Conservation (phyloP, 2,329 filamentous ascomycete species). For the Juglanconis oblonga region DNA sequence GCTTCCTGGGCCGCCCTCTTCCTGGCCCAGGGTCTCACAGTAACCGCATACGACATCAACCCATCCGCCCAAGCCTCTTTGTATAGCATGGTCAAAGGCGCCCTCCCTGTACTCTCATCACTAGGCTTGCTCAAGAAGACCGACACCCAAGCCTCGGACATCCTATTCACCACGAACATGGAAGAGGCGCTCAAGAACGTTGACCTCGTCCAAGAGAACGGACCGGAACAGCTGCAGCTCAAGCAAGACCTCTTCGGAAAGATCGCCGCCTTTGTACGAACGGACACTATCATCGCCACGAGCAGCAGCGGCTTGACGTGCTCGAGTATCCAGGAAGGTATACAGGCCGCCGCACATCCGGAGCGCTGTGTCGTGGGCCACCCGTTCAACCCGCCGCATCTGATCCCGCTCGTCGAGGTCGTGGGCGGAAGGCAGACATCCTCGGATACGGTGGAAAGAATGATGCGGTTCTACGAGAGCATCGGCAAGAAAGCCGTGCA, state of each 20-base stretch:
- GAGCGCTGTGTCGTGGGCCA: conserved; percentile 33
- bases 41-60: conserved; percentile 40
- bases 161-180: conserved; percentile 12
- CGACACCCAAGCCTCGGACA: conserved; percentile 13
- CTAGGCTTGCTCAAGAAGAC: conserved; percentile 16
- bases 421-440: conserved; percentile 34
- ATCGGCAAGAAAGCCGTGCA: conserved; percentile 39
- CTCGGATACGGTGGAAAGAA: conserved; percentile 20
- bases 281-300: conserved; percentile 36
- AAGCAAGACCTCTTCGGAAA: conserved; percentile 35
- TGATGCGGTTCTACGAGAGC: conserved; percentile 35
- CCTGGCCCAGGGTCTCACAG: conserved; percentile 29
- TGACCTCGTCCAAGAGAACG: conserved; percentile 38
- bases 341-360: conserved; percentile 21
- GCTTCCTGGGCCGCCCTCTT: conserved; percentile 38
- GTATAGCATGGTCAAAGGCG: conserved; percentile 4
- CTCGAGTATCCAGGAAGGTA: conserved; percentile 27
- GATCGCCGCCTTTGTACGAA: conserved; percentile 28
- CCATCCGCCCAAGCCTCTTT: conserved; percentile 28
- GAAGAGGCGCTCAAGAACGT: conserved; percentile 18
- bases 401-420: conserved; percentile 45
- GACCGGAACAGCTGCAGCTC: conserved; percentile 36
- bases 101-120: conserved; percentile 12
- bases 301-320: conserved; percentile 36
- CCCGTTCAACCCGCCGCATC: conserved; percentile 20